These are phyloP conservation scores for Ambrosiella beaveri DNA, from an alignment of 2,329 filamentous ascomycete genomes.

Conservation along the genomic window DNA sequence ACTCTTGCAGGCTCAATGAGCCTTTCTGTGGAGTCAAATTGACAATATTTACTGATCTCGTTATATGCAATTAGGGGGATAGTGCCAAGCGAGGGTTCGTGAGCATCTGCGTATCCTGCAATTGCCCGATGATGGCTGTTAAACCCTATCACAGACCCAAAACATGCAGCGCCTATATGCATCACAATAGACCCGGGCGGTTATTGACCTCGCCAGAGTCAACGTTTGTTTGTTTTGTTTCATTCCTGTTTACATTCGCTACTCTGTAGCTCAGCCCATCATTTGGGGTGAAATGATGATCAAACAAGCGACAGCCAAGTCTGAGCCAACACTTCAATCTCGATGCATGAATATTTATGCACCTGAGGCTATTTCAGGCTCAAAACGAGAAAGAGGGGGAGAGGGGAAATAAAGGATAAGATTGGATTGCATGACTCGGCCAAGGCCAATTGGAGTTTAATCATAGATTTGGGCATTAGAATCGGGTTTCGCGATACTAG, in stretches of 20 bases:
- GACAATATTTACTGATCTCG: background rate
- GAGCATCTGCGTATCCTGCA: background rate
- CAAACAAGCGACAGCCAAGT: background rate
- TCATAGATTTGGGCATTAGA: too few relatives aligned
- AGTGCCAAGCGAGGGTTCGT: background rate
- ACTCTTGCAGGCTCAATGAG: background rate
- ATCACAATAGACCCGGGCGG: background rate
- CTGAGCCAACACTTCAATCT: background rate
- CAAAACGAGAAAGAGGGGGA: background rate
- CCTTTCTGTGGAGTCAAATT: background rate
- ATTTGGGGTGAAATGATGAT: background rate
- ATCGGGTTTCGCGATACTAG: background rate
- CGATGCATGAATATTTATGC: background rate
- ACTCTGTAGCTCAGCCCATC: background rate
- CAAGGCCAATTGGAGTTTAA: too few relatives aligned
- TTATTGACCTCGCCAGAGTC: background rate
- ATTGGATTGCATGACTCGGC: background rate
- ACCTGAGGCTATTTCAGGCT: background rate
- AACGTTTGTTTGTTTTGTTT: conserved; percentile 1
- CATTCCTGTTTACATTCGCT: background rate
- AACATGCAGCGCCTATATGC: background rate
- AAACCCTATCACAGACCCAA: background rate
- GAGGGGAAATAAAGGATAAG: background rate
- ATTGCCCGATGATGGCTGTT: background rate
- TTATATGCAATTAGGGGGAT: background rate